These are phyloP conservation scores for Alternaria conjuncta DNA, from an alignment of 2,329 filamentous ascomycete species.

Conservation along the genomic window DNA sequence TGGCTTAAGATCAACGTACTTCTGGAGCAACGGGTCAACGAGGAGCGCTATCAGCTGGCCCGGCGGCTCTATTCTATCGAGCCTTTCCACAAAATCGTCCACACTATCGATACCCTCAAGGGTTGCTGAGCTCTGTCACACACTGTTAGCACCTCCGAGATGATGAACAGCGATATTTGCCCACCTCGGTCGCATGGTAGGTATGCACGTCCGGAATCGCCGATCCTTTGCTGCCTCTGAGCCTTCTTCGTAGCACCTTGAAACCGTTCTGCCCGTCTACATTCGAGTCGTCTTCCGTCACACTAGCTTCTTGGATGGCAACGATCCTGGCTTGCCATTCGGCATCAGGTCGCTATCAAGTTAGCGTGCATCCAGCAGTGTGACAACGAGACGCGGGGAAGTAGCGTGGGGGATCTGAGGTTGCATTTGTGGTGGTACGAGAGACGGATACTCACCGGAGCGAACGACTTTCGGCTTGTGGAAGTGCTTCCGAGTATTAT, in stretches of 20 bases:
- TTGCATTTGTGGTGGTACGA: conserved; percentile 20
- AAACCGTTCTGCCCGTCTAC: conserved; percentile 62
- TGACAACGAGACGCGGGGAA: conserved; percentile 21
- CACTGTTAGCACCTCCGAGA: conserved; percentile 11
- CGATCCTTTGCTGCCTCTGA: conserved; percentile 58
- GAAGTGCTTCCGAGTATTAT: conserved; percentile 77
- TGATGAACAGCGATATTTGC: conserved; percentile 20
- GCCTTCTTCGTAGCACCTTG: conserved; percentile 63
- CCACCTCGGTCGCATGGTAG: conserved; percentile 69
- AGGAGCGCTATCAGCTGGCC: conserved; percentile 82
- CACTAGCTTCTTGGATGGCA: conserved; percentile 67
- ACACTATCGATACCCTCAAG: conserved; percentile 80
- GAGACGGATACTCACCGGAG: conserved; percentile 45
- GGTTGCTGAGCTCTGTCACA: conserved; percentile 49
- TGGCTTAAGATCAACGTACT: conserved; percentile 66
- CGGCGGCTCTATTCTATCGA: conserved; percentile 81
- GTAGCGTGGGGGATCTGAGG: conserved; percentile 7
- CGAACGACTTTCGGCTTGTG: conserved; percentile 46
- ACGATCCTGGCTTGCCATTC: conserved; percentile 75
- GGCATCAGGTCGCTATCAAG: conserved; percentile 67
- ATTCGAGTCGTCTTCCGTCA: conserved; percentile 50
- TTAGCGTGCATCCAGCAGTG: conserved; percentile 30
- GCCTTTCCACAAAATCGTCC: conserved; percentile 70
- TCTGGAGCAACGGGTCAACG: conserved; percentile 78
- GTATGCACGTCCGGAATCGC: conserved; percentile 73